Evolutionary conservation across 2,329 filamentous ascomycete genomes (phyloP), one percentile per base, ranked within the genome.

Genomic region (Fusarium secorum): DNA sequence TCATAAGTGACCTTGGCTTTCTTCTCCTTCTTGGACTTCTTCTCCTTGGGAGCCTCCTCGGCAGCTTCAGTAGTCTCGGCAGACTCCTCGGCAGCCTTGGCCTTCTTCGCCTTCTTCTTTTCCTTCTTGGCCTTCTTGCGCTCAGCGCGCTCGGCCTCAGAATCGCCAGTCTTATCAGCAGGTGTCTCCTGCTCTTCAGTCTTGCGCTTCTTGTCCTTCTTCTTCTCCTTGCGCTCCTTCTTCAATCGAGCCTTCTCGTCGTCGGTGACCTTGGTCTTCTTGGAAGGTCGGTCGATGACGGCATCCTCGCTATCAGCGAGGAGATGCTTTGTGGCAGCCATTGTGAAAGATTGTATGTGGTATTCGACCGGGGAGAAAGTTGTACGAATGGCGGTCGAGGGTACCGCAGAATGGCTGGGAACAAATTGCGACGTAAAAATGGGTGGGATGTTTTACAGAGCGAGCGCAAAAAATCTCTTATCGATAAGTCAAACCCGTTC

Each of bases 271-370:
- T 83, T 83, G 64, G 78, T 77, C 76, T 83, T 83, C 76, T 83
- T 83, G 69, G 75, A 77, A 18, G 81, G 80, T 28, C 79, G 78
- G 28, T 73, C 69, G 46, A 66, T 71, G 54, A 60, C 70, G 51
- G 64, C 70, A 51, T 72, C 74, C 70, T 82, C 80, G 70, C 75
- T 78, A 58, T 83, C 81, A 35, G 77, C 77, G 70, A 81, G 77
- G 22, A 73, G 66, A 66, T 81, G 81, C 73, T 83, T 83, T 24
- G 81, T 82, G 20, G 81, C 82, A 48, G 81, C 81, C 82, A 83
- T 83, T 58, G 33, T 68, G 13, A n/a, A 28, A 20, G 14, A 58
- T 39, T 62, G 3, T 38, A 51, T 48, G 22, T 59, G 51, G n/a
- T 41, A 22, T 36, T 35, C 42, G 59, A 48, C 32, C 54, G 17